phyloP scores from a whole-genome alignment of 805 yeast genomes.

The Isabelozyma pseudorhagii region DNA sequence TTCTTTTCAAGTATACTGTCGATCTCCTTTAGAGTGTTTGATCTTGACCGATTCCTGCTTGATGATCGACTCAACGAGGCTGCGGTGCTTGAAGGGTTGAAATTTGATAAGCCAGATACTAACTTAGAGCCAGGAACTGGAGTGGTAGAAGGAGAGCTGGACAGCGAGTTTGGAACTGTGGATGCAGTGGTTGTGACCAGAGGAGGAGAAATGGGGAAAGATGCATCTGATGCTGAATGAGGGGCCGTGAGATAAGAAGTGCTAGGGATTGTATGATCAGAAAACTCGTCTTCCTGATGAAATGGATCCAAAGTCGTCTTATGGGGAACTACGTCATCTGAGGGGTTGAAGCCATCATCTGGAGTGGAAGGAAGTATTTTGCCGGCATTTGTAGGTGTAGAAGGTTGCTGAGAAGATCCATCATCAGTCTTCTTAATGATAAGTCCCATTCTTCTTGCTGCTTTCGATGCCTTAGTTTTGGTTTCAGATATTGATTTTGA shows the following conservation, averaged over 20 bases:
- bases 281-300: not conserved
- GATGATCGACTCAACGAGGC: slow-evolving; percentile 8
- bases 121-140: slow-evolving; percentile 4
- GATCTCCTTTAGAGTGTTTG: slow-evolving; percentile 34
- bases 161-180: slow-evolving; percentile 8
- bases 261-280: not conserved
- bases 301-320: not conserved
- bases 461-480: slow-evolving; percentile 54
- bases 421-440: slow-evolving; percentile 47
- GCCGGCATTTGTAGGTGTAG: not conserved
- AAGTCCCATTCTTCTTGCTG: slow-evolving; percentile 75
- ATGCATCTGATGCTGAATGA: slow-evolving; percentile 21
- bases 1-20: slow-evolving; percentile 34
- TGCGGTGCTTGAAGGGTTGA: not conserved
- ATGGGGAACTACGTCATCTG: not conserved
- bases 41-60: slow-evolving; percentile 24
- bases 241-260: slow-evolving; percentile 2
- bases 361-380: not conserved
- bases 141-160: slow-evolving; percentile 9
- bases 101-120: not conserved
- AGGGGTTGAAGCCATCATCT: not conserved
- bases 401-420: slow-evolving; percentile 2
- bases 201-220: slow-evolving; percentile 10
- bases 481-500: slow-evolving; percentile 32
- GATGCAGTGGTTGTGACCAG: slow-evolving; percentile 11